Base-by-base conservation (phyloP, 345 rosid genomes). In the Gossypium turneri region DNA sequence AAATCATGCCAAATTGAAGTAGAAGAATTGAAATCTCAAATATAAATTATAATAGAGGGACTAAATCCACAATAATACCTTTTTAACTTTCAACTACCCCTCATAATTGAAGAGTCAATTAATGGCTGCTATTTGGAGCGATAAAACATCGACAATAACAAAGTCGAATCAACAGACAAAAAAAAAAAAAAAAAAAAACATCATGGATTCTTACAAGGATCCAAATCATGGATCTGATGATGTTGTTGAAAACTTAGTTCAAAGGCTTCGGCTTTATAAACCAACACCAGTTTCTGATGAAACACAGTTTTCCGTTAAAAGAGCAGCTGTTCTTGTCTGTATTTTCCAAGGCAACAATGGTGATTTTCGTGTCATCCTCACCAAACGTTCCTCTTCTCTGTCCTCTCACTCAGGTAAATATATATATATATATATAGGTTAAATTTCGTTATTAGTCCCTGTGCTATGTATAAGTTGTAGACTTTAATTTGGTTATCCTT, bases 261-360 rank as follows among this genome's bases (percentile, higher is more conserved):
- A 41, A 7, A 64, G 61, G 75, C 75, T 84, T 65, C 64, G 74
- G 73, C 67, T 62, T 66, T 69, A 78, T 71, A 44, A 65, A 29
- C 74, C 62, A 15, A 55, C 75, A 6, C 56, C 57, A 22, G 50
- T 29, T 74, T 51, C 70, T 20, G 11, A 27, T 9, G 44, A 3
- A 43, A 24, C 11, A 12, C 29, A 66, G 45, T 7, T 17, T 41
- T 24, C 56, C 25, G 19, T n/a, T 24, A 74, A 9, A 38, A 79
- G 80, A 76, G 86, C 93, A 12, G 87, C 89, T 20, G 89, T 87
- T 53, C 82, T 89, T 51, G 76, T 87, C 58, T 87, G 90, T 77
- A 74, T 89, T n/a, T 87, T 85, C 68, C 77, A 81, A 84, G 93
- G 89, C 45, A 79, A 77, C 66, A 71, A 44, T 48, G 75, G 61